These are phyloP conservation scores for Diospyros lotus DNA, from an alignment of 148 eudicot species.

Conservation along the genomic window DNA sequence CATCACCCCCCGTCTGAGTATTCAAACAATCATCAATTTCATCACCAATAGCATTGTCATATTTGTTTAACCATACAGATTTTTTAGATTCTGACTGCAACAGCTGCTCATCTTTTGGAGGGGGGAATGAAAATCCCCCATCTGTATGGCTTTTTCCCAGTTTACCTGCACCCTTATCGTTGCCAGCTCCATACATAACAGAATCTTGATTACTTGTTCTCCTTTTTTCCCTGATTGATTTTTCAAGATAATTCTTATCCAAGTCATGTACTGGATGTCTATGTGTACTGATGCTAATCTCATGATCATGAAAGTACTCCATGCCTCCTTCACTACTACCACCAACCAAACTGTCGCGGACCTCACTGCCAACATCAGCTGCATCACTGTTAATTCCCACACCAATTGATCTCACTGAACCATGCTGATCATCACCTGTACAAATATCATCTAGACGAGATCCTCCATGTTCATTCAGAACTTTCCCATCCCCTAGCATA, in stretches of 20 bases:
- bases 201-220: slow-evolving; percentile 31
- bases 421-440: slow-evolving; percentile 85
- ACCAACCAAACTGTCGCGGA: slow-evolving; percentile 82
- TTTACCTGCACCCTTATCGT: slow-evolving; percentile 31
- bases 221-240: slow-evolving; percentile 41
- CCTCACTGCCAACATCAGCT: slow-evolving; percentile 87
- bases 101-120: slow-evolving; percentile 58
- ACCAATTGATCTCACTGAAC: slow-evolving; percentile 95
- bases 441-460: slow-evolving; percentile 52
- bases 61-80: slow-evolving; percentile 54
- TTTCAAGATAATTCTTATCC: slow-evolving; percentile 31
- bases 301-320: slow-evolving; percentile 70
- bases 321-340: slow-evolving; percentile 88
- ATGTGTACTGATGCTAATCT: slow-evolving; percentile 44
- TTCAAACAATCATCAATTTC: slow-evolving; percentile 34
- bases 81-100: slow-evolving; percentile 51
- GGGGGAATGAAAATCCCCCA: slow-evolving; percentile 77
- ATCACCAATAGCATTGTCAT: slow-evolving; percentile 32
- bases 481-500: slow-evolving; percentile 70
- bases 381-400: slow-evolving; percentile 96
- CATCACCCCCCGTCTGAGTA: slow-evolving; percentile 35
- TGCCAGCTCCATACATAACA: slow-evolving; percentile 36
- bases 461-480: slow-evolving; percentile 52
- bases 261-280: slow-evolving; percentile 32
- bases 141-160: slow-evolving; percentile 45